These are phyloP conservation scores for Kwoniella sp. DNA, from an alignment of 768 basidiomycete species.

Conservation along the genomic window DNA sequence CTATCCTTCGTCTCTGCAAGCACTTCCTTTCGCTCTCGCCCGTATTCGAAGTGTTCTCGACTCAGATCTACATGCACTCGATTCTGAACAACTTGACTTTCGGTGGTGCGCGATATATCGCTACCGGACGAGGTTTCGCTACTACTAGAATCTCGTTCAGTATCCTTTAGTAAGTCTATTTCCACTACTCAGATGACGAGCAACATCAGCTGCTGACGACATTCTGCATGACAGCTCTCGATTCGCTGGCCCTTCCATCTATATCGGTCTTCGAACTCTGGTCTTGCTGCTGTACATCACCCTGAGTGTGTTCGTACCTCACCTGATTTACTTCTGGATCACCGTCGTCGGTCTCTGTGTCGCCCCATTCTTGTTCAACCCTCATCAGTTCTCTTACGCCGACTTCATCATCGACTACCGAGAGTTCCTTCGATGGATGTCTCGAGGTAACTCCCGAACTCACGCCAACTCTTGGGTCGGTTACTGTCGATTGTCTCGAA, in stretches of 20 bases:
- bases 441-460: constrained; percentile 92
- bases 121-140: constrained; percentile 97
- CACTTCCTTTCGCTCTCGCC: constrained; percentile 94
- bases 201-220: not conserved
- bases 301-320: constrained; percentile 85
- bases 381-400: constrained; percentile 97
- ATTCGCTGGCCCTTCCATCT: constrained; percentile 97
- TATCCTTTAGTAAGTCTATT: constrained; percentile 67
- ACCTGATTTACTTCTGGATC: constrained; percentile 96
- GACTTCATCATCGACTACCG: constrained; percentile 97
- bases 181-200: not conserved
- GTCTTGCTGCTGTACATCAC: constrained; percentile 93
- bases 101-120: constrained; percentile 97
- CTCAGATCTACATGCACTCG: constrained; percentile 97
- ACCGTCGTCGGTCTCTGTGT: constrained; percentile 88
- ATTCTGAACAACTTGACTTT: constrained; percentile 96
- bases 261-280: constrained; percentile 90
- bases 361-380: constrained; percentile 98
- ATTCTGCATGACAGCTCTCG: constrained; percentile 64
- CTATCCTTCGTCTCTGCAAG: constrained; percentile 85
- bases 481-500: constrained; percentile 95
- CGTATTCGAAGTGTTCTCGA: constrained; percentile 96
- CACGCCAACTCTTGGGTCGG: constrained; percentile 99
- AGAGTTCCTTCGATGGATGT: constrained; percentile 99
- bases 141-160: constrained; percentile 92